Evolutionary conservation across 345 rosid species (phyloP).

Genomic region (Gossypium bickii): DNA sequence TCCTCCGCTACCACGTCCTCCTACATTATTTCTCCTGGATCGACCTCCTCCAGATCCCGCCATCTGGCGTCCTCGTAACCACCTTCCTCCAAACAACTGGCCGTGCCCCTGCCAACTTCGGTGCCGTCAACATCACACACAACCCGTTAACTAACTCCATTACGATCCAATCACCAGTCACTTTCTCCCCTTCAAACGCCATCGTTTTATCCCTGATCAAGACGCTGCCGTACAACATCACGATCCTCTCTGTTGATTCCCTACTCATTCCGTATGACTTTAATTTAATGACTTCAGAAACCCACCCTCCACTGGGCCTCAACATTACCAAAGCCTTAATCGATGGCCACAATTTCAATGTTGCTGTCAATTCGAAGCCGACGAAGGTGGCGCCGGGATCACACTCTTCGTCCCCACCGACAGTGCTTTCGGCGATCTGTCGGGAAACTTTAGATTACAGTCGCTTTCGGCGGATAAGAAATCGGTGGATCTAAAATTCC

Average conservation of each 20-base stretch:
- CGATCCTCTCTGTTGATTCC: constrained; percentile 58
- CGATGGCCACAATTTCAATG: constrained; percentile 79
- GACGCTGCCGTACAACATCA: constrained; percentile 57
- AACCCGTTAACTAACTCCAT: constrained; percentile 42
- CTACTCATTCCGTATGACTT: constrained; percentile 62
- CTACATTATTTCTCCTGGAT: constrained; percentile 64
- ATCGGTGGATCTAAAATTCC: constrained; percentile 65
- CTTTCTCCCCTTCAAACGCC: constrained; percentile 48
- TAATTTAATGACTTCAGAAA: constrained; percentile 69
- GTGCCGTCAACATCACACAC: constrained; percentile 72
- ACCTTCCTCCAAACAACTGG: constrained; percentile 80
- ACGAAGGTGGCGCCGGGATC: constrained; percentile 86
- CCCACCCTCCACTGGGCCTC: constrained; percentile 54
- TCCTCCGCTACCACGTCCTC: constrained; percentile 81
- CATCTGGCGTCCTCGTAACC: constrained; percentile 51
- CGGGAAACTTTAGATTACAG: constrained; percentile 51
- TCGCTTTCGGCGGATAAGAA: constrained; percentile 71
- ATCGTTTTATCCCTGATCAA: constrained; percentile 53
- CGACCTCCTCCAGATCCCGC: constrained; percentile 59
- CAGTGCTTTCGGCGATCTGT: constrained; percentile 67
- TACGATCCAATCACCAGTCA: constrained; percentile 46
- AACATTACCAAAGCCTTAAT: constrained; percentile 71
- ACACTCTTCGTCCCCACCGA: constrained; percentile 89
- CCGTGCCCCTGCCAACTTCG: constrained; percentile 56
- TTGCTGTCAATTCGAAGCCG: constrained; percentile 75